phyloP scores from a whole-genome alignment of 306 rosid genomes.

The Hylodesmum podocarpum region DNA sequence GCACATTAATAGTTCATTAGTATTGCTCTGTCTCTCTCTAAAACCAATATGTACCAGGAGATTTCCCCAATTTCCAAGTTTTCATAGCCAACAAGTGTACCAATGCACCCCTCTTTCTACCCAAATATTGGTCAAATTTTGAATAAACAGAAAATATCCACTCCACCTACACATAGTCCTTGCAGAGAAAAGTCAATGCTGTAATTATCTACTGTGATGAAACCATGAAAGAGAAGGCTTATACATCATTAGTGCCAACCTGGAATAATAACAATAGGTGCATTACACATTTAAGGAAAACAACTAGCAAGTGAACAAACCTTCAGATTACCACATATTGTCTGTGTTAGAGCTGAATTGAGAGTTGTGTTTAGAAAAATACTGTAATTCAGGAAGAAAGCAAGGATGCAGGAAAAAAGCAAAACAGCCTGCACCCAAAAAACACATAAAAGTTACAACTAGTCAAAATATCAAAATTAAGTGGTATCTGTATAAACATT shows the following conservation, averaged over 20 bases:
- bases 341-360: constrained; percentile 82
- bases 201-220: constrained; percentile 11
- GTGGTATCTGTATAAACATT: background rate
- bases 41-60: background rate
- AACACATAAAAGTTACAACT: background rate
- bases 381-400: constrained; percentile 84
- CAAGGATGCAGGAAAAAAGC: constrained; percentile 70
- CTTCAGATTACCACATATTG: constrained; percentile 85
- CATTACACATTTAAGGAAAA: constrained; percentile 19
- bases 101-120: background rate
- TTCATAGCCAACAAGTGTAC: background rate
- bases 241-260: background rate
- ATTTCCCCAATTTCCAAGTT: background rate
- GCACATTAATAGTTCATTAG: background rate
- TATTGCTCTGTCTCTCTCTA: background rate
- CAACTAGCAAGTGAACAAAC: constrained; percentile 42
- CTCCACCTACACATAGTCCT: background rate
- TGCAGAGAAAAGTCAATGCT: background rate
- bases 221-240: background rate
- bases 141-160: background rate
- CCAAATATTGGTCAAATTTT: background rate
- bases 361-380: constrained; percentile 83
- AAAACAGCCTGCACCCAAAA: constrained; percentile 55
- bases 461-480: background rate
- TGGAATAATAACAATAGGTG: background rate